A percentile compares a stretch with the other conserved stretches of the same genome.
Evolutionary conservation across 2,329 filamentous ascomycete species (phyloP).

Genomic region (Parastagonospora nodorum): DNA sequence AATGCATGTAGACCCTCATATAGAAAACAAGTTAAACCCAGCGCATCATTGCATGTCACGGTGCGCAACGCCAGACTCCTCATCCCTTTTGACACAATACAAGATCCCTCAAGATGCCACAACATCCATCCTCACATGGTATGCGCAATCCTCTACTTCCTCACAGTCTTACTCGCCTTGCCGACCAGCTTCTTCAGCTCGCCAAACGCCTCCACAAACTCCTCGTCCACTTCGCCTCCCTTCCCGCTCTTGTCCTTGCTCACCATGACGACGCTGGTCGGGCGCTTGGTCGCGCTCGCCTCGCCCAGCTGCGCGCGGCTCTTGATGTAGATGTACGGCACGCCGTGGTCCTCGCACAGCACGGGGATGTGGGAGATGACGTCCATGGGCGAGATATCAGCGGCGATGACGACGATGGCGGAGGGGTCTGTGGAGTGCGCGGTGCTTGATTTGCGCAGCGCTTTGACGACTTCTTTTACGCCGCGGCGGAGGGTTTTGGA

Average conservation of each 20-base stretch:
- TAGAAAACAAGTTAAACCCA: background rate
- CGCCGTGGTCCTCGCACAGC: slow-evolving; percentile 96
- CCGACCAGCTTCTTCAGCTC: slow-evolving; percentile 63
- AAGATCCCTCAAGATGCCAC: background rate
- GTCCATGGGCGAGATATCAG: slow-evolving; percentile 97
- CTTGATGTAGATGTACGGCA: slow-evolving; percentile 94
- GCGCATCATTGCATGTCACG: background rate
- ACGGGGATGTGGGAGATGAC: slow-evolving; percentile 98
- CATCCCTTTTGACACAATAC: slow-evolving; percentile 1
- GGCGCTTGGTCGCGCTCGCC: slow-evolving; percentile 92
- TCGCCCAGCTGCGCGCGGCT: slow-evolving; percentile 92
- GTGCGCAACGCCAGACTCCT: slow-evolving; percentile 4
- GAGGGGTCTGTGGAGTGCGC: slow-evolving; percentile 62
- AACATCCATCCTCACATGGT: background rate
- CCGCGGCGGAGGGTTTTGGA: slow-evolving; percentile 95
- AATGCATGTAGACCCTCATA: background rate
- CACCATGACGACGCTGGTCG: slow-evolving; percentile 94
- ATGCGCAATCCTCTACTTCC: slow-evolving; percentile 48
- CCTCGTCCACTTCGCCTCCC: slow-evolving; percentile 55
- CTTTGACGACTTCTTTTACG: slow-evolving; percentile 98
- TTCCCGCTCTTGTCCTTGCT: slow-evolving; percentile 57
- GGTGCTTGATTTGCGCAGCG: slow-evolving; percentile 86
- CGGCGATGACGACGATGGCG: slow-evolving; percentile 85
- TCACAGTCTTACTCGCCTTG: slow-evolving; percentile 63
- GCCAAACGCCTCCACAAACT: slow-evolving; percentile 59